phyloP scores from a whole-genome alignment of 2,329 filamentous ascomycete genomes.

The Colletotrichum plurivorum region DNA sequence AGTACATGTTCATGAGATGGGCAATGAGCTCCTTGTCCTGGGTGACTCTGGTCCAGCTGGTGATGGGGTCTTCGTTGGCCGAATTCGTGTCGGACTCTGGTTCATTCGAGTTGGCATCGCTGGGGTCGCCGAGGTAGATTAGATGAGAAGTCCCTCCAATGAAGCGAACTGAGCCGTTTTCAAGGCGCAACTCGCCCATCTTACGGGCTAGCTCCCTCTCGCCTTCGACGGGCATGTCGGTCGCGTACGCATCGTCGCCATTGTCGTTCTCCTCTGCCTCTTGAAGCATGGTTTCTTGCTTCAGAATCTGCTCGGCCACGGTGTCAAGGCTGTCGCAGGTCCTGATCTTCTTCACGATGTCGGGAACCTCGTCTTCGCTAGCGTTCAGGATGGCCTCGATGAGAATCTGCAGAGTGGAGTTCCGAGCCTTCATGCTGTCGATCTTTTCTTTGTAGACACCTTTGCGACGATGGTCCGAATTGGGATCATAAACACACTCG shows the following conservation, averaged over 20 bases:
- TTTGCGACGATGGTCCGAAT: slow-evolving; percentile 95
- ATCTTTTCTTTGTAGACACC: slow-evolving; percentile 97
- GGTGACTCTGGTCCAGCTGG: slow-evolving; percentile 91
- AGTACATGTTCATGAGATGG: slow-evolving; percentile 97
- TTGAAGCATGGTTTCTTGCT: slow-evolving; percentile 53
- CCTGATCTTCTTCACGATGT: slow-evolving; percentile 87
- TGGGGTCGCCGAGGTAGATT: slow-evolving; percentile 78
- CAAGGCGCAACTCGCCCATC: slow-evolving; percentile 91
- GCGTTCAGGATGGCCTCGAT: slow-evolving; percentile 94
- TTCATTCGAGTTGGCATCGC: slow-evolving; percentile 54
- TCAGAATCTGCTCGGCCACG: slow-evolving; percentile 68
- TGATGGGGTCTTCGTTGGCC: slow-evolving; percentile 77
- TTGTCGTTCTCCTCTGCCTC: slow-evolving; percentile 57
- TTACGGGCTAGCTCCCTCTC: slow-evolving; percentile 91
- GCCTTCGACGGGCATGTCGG: slow-evolving; percentile 61
- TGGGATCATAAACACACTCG: slow-evolving; percentile 94
- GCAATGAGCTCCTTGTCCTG: slow-evolving; percentile 82
- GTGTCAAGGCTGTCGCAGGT: slow-evolving; percentile 80
- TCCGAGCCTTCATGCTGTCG: slow-evolving; percentile 88
- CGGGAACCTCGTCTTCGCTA: slow-evolving; percentile 86
- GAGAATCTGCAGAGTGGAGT: slow-evolving; percentile 90
- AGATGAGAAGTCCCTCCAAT: slow-evolving; percentile 96
- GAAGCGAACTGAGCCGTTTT: slow-evolving; percentile 90
- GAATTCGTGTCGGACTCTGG: slow-evolving; percentile 61
- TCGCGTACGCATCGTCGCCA: slow-evolving; percentile 55